Evolutionary conservation across 2,329 filamentous ascomycete genomes (phyloP).

Genomic region (Paraphaeosphaeria minitans): DNA sequence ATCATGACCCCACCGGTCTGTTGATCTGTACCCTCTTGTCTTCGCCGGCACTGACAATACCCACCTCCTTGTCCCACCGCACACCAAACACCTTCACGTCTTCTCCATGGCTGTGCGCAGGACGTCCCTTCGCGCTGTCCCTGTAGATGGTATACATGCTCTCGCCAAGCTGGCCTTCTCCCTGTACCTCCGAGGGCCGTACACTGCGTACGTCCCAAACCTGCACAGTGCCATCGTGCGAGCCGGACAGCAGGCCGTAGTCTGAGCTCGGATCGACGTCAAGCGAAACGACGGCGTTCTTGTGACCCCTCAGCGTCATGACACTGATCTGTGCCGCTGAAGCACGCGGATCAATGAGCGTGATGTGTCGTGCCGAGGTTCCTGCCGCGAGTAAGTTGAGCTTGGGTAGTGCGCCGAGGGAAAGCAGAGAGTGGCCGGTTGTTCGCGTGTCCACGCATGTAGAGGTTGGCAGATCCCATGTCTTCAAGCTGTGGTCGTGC

Average conservation of each 20-base stretch:
- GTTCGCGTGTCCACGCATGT: slow-evolving; percentile 80
- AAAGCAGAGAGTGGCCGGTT: slow-evolving; percentile 82
- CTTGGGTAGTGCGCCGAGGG: slow-evolving; percentile 73
- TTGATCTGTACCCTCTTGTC: slow-evolving; percentile 96
- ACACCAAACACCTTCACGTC: slow-evolving; percentile 91
- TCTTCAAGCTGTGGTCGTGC: slow-evolving; percentile 88
- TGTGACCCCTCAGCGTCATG: slow-evolving; percentile 90
- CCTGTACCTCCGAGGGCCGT: slow-evolving; percentile 60
- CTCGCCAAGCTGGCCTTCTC: slow-evolving; percentile 63
- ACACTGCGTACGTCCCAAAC: slow-evolving; percentile 90
- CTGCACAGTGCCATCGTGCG: slow-evolving; percentile 88
- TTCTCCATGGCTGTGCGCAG: slow-evolving; percentile 68
- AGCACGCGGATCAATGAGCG: slow-evolving; percentile 86
- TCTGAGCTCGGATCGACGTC: slow-evolving; percentile 68
- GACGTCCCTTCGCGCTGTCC: slow-evolving; percentile 66
- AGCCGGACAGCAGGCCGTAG: slow-evolving; percentile 85
- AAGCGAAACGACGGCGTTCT: slow-evolving; percentile 70
- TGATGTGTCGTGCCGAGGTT: slow-evolving; percentile 84
- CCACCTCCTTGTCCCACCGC: slow-evolving; percentile 81
- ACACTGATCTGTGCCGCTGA: slow-evolving; percentile 77
- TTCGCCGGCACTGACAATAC: slow-evolving; percentile 89
- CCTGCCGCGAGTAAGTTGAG: slow-evolving; percentile 72
- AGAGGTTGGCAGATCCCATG: slow-evolving; percentile 85
- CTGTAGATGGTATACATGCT: slow-evolving; percentile 78
- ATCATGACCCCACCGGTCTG: slow-evolving; percentile 28